Conservation (phyloP, 768 basidiomycete species). For the Naematelia aurantialba region DNA sequence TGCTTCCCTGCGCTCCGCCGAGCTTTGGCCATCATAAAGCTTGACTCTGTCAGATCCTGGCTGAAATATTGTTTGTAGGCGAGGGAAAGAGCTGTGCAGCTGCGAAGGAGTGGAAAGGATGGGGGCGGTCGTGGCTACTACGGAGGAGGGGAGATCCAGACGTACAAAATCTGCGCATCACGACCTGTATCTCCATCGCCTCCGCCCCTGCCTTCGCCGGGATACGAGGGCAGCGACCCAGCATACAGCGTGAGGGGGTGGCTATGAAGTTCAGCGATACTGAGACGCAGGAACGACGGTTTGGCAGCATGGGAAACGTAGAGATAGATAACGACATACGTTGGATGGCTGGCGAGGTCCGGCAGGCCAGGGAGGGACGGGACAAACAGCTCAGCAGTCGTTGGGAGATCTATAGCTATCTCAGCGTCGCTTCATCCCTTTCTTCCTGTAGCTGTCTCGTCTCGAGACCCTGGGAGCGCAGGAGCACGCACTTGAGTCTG, state of each 20-base stretch:
- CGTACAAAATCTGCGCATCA: conserved; percentile 49
- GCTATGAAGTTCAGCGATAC: conserved; percentile 20
- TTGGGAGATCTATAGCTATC: conserved; percentile 19
- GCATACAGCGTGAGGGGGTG: conserved; percentile 49
- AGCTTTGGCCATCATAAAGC: conserved; percentile 84
- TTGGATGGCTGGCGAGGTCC: conserved; percentile 46
- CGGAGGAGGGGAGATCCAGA: background rate
- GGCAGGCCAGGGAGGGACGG: conserved; percentile 48
- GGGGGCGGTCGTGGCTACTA: background rate
- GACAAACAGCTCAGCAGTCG: conserved; percentile 50
- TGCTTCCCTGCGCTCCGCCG: conserved; percentile 83
- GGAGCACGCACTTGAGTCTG: no score
- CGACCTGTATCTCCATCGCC: conserved; percentile 43
- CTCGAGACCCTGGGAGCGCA: no score
- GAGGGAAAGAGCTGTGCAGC: background rate
- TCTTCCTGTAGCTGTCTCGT: background rate
- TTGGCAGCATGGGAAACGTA: background rate
- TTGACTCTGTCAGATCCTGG: conserved; percentile 9
- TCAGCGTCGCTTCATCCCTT: background rate
- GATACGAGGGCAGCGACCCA: conserved; percentile 47
- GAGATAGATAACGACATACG: conserved; percentile 26
- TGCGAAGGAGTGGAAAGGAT: background rate
- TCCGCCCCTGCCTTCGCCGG: conserved; percentile 45
- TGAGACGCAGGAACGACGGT: background rate
- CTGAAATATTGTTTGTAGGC: no score